Evolutionary conservation across 495 filamentous ascomycete species (phyloP), one percentile per base, ranked within the genome.

Genomic region (Neurospora sp.): DNA sequence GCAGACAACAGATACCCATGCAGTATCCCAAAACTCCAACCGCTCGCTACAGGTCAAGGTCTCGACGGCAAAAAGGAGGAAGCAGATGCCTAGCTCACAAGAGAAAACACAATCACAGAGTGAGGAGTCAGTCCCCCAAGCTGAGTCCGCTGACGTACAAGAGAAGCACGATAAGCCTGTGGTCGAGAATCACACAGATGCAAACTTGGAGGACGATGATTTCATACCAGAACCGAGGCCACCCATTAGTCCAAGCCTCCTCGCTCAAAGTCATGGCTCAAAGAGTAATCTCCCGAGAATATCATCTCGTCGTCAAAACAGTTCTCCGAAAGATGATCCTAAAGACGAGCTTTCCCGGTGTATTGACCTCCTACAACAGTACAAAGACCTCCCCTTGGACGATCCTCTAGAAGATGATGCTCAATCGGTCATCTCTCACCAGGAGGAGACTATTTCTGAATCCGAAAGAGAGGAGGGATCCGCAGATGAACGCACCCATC

Each of bases 341-440:
- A 72, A 77, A 9, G 82, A 83, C 40, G 81, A 83, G 38, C 69
- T 83, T 4, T 76, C 77, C 1, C 71, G 77, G 14, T 82, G 77
- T 72, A 83, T 83, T 48, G 39, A 78, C 35, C 73, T 82, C 7
- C 71, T 82, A 42, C 75, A 77, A 20, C 44, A 81, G 44, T 82
- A 78, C 68, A 82, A 80, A 48, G 75, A 79, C 48, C 77, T 85
- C 22, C 83, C 84, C 0, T 42, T 85, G 5, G 82, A 84, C 42
- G 72, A 40, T 1, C 81, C 83, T 7, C 77, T 79, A 14, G 79
- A 83, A 22, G 79, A 81, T 41, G 81, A 81, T 61, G 14, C 40
- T 5, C 71, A 77, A 35, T 78, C 79, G 4, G 44, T 44, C 41
- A 74, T 68, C 20, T 77, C 74, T 20, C 38, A 31, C 20, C 73